Conservation (phyloP, 352 stramenopile species). For the Hyphochytrium catenoides region DNA sequence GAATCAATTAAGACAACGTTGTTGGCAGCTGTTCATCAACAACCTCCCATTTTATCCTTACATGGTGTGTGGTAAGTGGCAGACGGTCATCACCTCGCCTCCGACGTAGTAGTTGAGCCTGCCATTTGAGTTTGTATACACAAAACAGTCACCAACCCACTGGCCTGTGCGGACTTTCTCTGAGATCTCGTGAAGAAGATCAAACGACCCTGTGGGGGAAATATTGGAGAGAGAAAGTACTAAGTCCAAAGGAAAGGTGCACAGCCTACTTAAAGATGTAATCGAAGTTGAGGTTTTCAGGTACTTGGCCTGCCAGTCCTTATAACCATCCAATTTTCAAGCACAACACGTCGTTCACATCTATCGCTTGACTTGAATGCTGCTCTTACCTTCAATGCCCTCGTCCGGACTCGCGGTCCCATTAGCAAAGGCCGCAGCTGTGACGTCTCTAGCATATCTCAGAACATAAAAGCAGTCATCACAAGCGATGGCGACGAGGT, state of each 20-base stretch:
- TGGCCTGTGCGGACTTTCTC: slow-evolving; percentile 84
- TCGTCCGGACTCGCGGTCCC: slow-evolving; percentile 69
- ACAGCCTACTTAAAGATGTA: too few relatives aligned
- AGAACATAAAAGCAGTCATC: slow-evolving; percentile 90
- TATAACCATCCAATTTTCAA: too few relatives aligned
- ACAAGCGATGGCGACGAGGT: slow-evolving; percentile 83
- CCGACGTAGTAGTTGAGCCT: slow-evolving; percentile 98
- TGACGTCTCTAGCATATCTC: slow-evolving; percentile 69
- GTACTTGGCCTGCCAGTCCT: too few relatives aligned
- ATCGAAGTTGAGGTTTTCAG: too few relatives aligned
- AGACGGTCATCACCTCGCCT: slow-evolving; percentile 94
- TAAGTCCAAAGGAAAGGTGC: too few relatives aligned
- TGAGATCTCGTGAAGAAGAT: slow-evolving; percentile 89
- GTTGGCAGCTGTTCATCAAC: too few relatives aligned
- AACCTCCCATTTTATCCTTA: too few relatives aligned
- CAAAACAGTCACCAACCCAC: slow-evolving; percentile 99
- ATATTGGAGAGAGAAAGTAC: too few relatives aligned
- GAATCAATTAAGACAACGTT: slow-evolving; percentile 85
- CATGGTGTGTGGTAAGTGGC: slow-evolving; percentile 81
- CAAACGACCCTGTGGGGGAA: too few relatives aligned
- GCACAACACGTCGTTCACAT: too few relatives aligned
- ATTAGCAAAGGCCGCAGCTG: slow-evolving; percentile 60
- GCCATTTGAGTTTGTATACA: slow-evolving; percentile 85
- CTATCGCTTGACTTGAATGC: too few relatives aligned
- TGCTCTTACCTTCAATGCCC: slow-evolving; percentile 90